Evolutionary conservation across 2,329 filamentous ascomycete species (phyloP).

Genomic region (Alternaria sp.): DNA sequence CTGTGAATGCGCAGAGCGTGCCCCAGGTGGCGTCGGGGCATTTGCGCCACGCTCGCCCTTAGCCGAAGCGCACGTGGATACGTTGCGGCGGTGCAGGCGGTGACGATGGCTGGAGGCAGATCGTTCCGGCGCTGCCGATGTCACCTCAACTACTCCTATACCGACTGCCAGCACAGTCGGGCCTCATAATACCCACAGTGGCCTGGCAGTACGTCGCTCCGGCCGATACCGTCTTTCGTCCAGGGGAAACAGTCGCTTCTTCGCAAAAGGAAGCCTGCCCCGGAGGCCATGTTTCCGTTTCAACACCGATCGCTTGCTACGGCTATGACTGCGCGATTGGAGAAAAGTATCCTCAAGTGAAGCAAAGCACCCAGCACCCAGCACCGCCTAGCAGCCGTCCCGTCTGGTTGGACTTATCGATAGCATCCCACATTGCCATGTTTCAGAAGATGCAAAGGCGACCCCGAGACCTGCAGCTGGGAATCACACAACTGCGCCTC

Average conservation of each 20-base stretch:
- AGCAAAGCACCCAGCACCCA: conserved; percentile 35
- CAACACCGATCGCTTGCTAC: conserved; percentile 32
- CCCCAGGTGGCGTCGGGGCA: conserved; percentile 16
- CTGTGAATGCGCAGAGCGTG: not conserved
- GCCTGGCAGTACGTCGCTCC: conserved; percentile 24
- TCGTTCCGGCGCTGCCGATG: conserved; percentile 42
- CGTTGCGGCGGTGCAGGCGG: conserved; percentile 41
- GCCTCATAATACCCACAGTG: conserved; percentile 9
- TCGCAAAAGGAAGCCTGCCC: conserved; percentile 24
- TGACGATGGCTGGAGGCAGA: conserved; percentile 29
- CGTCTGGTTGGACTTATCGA: conserved; percentile 44
- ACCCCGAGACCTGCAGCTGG: conserved; percentile 34
- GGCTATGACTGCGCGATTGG: conserved; percentile 37
- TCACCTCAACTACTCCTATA: conserved; percentile 5
- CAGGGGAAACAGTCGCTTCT: conserved; percentile 27
- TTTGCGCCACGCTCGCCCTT: conserved; percentile 29
- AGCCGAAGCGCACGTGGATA: conserved; percentile 21
- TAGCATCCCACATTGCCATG: conserved; percentile 42
- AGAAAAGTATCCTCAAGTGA: conserved; percentile 33
- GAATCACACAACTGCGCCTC: conserved; percentile 45
- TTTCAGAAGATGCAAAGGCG: conserved; percentile 46
- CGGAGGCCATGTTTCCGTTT: conserved; percentile 34
- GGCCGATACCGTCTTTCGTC: conserved; percentile 33
- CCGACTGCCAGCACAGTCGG: conserved; percentile 9
- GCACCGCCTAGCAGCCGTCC: conserved; percentile 39